Base-by-base conservation (phyloP, 352 stramenopile species). In the Phytophthora multivora region DNA sequence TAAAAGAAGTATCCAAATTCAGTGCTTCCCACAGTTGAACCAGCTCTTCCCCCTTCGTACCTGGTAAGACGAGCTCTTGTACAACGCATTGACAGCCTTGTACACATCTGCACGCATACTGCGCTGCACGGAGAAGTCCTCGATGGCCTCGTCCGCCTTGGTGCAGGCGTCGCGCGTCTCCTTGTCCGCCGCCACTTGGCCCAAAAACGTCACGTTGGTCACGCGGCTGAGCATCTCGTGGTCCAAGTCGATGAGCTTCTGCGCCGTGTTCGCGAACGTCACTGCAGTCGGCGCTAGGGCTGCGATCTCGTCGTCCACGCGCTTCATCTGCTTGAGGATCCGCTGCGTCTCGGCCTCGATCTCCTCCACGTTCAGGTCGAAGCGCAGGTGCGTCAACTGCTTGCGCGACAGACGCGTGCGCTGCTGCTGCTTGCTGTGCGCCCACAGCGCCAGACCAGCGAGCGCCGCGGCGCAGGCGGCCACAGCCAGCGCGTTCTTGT, bases 101-200 rank as follows among this genome's bases (percentile, higher is more conserved):
- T 96, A 96, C 51, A 97, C 88, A 62, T 94, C 86, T 13, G 71
- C 83, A 21, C 82, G 75, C 88, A 95, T 97, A 40, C 85, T 79
- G 21, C 88, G 74, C 69, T 86, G 66, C n/a, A 93, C 84, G 0
- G 75, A 75, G 41, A 87, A 89, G 46, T 90, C 74, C 45, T 86
- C 77, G 47, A 96, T 93, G n/a, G 70, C 62, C 47, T 94, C 83
- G 42, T 93, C 81, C 8, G 88, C 88, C 48, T 89, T 83, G 64
- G 73, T 91, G 50, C 88, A 94, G 7, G 88, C 88, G 55, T 95
- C 88, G 18, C 88, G 80, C 28, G 92, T 85, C 23, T 65, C 72
- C 58, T 88, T 86, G 57, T 79, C 67, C 11, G 70, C 67, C 30
- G 77, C 82, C 52, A 91, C 88, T 64, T 96, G 85, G 18, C 88